Percentiles rank a stretch among this genome's conserved stretches.
Evolutionary conservation across 768 basidiomycete genomes (phyloP).

Genomic region (Auriscalpium vulgare): DNA sequence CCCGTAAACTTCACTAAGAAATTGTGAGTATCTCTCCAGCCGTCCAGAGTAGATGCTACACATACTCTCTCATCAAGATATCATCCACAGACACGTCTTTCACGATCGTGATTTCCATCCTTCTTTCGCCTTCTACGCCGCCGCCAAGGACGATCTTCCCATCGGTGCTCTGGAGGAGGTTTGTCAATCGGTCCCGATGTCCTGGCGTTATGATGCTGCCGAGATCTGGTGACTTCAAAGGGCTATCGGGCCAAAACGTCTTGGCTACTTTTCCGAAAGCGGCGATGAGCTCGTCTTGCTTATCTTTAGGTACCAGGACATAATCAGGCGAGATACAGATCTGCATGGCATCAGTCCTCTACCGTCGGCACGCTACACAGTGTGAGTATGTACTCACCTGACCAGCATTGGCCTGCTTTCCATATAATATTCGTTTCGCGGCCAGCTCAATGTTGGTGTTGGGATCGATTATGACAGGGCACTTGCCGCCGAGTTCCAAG

Average conservation of each 20-base stretch:
- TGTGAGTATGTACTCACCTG: slow-evolving; percentile 11
- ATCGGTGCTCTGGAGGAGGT: slow-evolving; percentile 4
- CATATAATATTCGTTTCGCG: slow-evolving; percentile 21
- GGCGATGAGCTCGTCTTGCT: slow-evolving; percentile 17
- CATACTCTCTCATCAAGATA: slow-evolving; percentile 24
- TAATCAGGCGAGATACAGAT: slow-evolving; percentile 24
- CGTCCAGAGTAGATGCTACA: not conserved
- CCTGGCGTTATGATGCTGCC: slow-evolving; percentile 6
- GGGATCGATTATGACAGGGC: slow-evolving; percentile 23
- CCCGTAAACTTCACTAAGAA: slow-evolving; percentile 27
- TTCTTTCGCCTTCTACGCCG: slow-evolving; percentile 12
- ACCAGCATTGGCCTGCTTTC: slow-evolving; percentile 20
- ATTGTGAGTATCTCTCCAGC: not conserved
- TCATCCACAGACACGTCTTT: slow-evolving; percentile 23
- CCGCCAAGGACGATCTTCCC: slow-evolving; percentile 26
- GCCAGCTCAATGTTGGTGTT: slow-evolving; percentile 14
- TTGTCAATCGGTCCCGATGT: slow-evolving; percentile 1
- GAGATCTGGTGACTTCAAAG: not conserved
- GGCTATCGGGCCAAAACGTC: slow-evolving; percentile 8
- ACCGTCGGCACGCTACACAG: too few relatives aligned
- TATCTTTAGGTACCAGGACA: slow-evolving; percentile 15
- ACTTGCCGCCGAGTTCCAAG: slow-evolving; percentile 50
- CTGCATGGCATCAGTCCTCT: slow-evolving; percentile 1
- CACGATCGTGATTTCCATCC: slow-evolving; percentile 25
- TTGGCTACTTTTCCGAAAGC: slow-evolving; percentile 8